These are phyloP conservation scores for Basidioascus undulatus DNA, from an alignment of 768 basidiomycete genomes.

Conservation along the genomic window DNA sequence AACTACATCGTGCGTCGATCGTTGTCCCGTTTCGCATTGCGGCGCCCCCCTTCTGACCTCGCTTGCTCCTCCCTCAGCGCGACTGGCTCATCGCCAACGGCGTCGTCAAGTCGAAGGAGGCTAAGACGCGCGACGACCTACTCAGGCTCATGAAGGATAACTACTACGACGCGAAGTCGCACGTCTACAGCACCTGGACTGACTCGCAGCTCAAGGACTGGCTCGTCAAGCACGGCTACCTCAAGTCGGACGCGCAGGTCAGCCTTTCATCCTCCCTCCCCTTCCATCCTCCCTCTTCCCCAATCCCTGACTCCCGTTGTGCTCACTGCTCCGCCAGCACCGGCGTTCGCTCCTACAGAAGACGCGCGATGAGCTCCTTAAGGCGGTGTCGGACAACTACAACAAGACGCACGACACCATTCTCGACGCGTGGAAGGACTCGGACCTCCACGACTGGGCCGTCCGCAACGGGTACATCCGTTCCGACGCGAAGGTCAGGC, in stretches of 20 bases:
- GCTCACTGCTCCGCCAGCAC: too few species aligned
- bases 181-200: conserved; percentile 34
- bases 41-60: not conserved
- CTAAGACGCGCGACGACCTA: conserved; percentile 35
- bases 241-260: conserved; percentile 45
- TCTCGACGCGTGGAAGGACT: conserved; percentile 48
- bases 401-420: conserved; percentile 30
- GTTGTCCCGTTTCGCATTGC: not conserved
- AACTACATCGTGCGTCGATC: conserved; percentile 39
- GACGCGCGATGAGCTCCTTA: conserved; percentile 49
- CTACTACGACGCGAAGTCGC: conserved; percentile 31
- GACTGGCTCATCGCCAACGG: conserved; percentile 65
- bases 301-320: too few species aligned
- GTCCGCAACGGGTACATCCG: conserved; percentile 43
- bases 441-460: conserved; percentile 46
- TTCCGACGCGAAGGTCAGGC: conserved; percentile 33
- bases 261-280: too few species aligned
- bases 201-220: conserved; percentile 53
- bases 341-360: too few species aligned
- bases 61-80: conserved; percentile 23
- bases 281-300: too few species aligned
- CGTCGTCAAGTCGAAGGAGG: conserved; percentile 37
- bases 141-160: conserved; percentile 46
- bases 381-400: conserved; percentile 53
- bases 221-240: conserved; percentile 46